Evolutionary conservation across 2,329 filamentous ascomycete genomes (phyloP), one percentile per base, ranked within the genome.

Genomic region (Westerdykella sp.): DNA sequence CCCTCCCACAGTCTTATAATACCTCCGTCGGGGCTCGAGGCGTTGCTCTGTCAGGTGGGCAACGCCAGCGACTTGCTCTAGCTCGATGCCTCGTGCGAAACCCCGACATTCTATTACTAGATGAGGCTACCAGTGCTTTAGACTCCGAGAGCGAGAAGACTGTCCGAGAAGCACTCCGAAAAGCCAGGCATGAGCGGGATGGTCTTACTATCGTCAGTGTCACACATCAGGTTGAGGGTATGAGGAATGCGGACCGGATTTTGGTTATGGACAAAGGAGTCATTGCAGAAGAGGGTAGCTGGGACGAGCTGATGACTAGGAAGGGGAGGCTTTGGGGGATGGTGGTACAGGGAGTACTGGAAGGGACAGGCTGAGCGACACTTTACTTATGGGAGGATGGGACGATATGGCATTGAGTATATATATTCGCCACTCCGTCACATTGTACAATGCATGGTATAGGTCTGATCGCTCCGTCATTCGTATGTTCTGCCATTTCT

Each of bases 1-100:
- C 43, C 1, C 36, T 54, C n/a, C 51, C 51, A 18, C 78, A 95
- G 63, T 72, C 83, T 1, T 89, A 87, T 63, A 69, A 77, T 22
- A 94, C 88, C 0, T 45, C 78, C 0, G 75, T 93, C 1, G 87
- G 87, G 1, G 84, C 87, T 37, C 84, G 85, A 2, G 85, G 86
- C 0, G 72, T 83, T 21, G 70, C 75, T 0, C 66, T 95, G 0
- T 87, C 83, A 0, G 87, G 86, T 62, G 90, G 90, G 28, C 90
- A 96, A 69, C 94, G 94, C 67, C 90, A 96, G 69, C 85, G 90
- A 54, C 90, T 96, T 61, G 88, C 89, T 9, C 95, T 95, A 67
- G 87, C 89, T 5, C 76, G 87, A 59, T 88, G 88, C 22, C 79
- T 95, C 45, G 86, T 95, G 34, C 88, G 84, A 28, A 85, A 95